Evolutionary conservation across 495 filamentous ascomycete species (phyloP).

Genomic region (Clohesyomyces aquaticus): DNA sequence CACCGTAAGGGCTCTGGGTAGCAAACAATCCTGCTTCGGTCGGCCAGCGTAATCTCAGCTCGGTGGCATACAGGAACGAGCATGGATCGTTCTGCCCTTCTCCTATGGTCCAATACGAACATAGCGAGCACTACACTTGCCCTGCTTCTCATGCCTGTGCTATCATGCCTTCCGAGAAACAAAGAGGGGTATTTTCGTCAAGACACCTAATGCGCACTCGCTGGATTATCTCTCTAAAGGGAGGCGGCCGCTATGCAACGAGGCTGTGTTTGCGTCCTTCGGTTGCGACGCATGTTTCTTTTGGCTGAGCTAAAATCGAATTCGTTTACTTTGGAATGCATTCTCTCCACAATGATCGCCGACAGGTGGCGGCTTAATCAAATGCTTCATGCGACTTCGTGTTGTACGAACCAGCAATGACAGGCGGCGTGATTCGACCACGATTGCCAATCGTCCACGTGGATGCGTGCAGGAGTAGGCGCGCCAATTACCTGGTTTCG

Average conservation of each 20-base stretch:
- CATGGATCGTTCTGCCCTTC: too few species aligned
- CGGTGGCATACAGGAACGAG: too few species aligned
- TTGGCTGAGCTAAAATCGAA: not conserved
- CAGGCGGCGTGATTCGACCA: conserved; percentile 22
- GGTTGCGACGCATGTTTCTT: not conserved
- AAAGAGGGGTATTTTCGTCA: too few species aligned
- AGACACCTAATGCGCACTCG: too few species aligned
- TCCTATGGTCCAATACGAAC: not conserved
- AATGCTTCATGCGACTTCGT: conserved; percentile 10
- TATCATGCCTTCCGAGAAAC: too few species aligned
- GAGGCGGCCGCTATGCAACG: not conserved
- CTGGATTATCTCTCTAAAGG: too few species aligned
- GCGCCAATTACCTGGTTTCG: conserved; percentile 21
- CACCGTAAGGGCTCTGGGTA: too few species aligned
- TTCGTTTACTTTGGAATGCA: conserved; percentile 6
- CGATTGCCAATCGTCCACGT: conserved; percentile 23
- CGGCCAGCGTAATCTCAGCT: too few species aligned
- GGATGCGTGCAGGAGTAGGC: conserved; percentile 18
- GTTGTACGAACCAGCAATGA: conserved; percentile 13
- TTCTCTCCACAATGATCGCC: not conserved
- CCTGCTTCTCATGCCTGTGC: too few species aligned
- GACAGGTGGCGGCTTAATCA: conserved; percentile 28
- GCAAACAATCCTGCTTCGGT: too few species aligned
- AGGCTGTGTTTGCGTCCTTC: not conserved
- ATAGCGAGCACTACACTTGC: not conserved